Evolutionary conservation across 805 yeast genomes (phyloP).

Genomic region (Candida wancherniae): DNA sequence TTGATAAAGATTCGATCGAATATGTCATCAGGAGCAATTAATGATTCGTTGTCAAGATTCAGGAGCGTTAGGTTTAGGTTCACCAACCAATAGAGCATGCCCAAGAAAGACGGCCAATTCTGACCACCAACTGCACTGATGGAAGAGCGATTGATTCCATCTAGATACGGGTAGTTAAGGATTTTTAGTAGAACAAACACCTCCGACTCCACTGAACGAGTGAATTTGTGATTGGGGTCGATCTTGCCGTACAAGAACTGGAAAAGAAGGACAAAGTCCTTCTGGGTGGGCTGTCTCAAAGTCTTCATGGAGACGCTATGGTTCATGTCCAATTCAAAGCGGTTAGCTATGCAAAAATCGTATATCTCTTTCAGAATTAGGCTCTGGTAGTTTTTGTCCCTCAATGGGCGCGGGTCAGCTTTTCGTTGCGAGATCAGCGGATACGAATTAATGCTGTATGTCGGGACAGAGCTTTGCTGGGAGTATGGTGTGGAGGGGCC

Average conservation of each 20-base stretch:
- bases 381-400: constrained; percentile 65
- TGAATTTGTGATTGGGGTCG: constrained; percentile 74
- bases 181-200: constrained; percentile 62
- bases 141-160: constrained; percentile 75
- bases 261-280: constrained; percentile 73
- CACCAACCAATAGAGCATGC: constrained; percentile 79
- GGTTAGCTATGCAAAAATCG: constrained; percentile 56
- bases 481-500: constrained; percentile 8
- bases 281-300: constrained; percentile 76
- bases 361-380: constrained; percentile 63
- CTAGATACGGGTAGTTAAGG: constrained; percentile 75
- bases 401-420: constrained; percentile 69
- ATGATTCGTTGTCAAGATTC: constrained; percentile 23
- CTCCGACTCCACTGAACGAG: constrained; percentile 68
- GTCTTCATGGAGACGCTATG: constrained; percentile 64
- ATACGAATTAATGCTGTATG: constrained; percentile 1
- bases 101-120: constrained; percentile 79
- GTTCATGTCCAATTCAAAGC: constrained; percentile 71
- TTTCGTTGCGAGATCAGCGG: constrained; percentile 1
- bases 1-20: constrained; percentile 50
- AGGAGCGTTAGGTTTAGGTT: constrained; percentile 42
- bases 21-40: constrained; percentile 38
- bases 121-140: constrained; percentile 89
- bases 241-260: constrained; percentile 72
- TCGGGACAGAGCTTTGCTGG: constrained; percentile 5